These are phyloP conservation scores for Volutella citrinella DNA, from an alignment of 2,329 filamentous ascomycete genomes.

Conservation along the genomic window DNA sequence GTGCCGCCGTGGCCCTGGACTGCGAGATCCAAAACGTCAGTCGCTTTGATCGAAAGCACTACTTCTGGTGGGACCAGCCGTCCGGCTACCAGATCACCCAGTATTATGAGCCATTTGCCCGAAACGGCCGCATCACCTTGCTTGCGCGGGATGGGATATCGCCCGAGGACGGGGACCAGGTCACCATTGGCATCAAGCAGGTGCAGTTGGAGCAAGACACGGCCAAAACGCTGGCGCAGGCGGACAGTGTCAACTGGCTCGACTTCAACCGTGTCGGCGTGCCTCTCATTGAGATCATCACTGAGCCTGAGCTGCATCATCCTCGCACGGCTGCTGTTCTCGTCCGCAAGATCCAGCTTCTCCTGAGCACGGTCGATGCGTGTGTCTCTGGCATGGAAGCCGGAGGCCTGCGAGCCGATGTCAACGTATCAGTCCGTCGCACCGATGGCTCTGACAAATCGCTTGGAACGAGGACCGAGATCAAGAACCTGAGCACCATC, in stretches of 20 bases:
- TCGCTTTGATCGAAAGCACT: slow-evolving; percentile 94
- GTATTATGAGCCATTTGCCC: slow-evolving; percentile 75
- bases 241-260: slow-evolving; percentile 70
- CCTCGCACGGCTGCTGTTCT: slow-evolving; percentile 84
- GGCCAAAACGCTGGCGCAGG: slow-evolving; percentile 83
- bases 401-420: slow-evolving; percentile 85
- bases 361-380: slow-evolving; percentile 77
- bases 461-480: slow-evolving; percentile 87
- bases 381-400: slow-evolving; percentile 91
- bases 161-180: slow-evolving; percentile 64
- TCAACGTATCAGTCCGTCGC: slow-evolving; percentile 85
- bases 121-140: slow-evolving; percentile 69
- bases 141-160: slow-evolving; percentile 76
- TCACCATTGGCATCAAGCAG: slow-evolving; percentile 83
- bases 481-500: slow-evolving; percentile 95
- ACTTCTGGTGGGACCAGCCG: slow-evolving; percentile 98
- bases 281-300: slow-evolving; percentile 93
- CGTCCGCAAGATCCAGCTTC: slow-evolving; percentile 81
- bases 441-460: slow-evolving; percentile 38
- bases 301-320: slow-evolving; percentile 81
- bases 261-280: slow-evolving; percentile 93
- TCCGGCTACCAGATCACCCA: slow-evolving; percentile 97
- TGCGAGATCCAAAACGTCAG: slow-evolving; percentile 76
- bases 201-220: slow-evolving; percentile 98
- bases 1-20: slow-evolving; percentile 80